Conservation (phyloP, 2,329 filamentous ascomycete species). For the Colletotrichum sp. region DNA sequence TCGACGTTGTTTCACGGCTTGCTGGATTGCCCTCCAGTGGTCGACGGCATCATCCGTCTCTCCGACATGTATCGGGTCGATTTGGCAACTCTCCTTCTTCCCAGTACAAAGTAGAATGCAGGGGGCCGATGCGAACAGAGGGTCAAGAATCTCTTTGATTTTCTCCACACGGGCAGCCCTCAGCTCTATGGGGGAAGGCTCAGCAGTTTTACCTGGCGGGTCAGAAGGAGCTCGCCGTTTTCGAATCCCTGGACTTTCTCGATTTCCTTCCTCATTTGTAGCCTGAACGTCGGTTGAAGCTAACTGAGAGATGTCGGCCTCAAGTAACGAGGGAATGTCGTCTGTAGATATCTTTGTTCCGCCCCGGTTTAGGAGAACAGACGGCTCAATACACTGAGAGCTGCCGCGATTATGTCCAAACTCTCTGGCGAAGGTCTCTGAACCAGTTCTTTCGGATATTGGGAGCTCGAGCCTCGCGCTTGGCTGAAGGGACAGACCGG, state of each 20-base stretch:
- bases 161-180: neutral
- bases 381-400: accelerated
- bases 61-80: neutral
- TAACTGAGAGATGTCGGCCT: too few relatives aligned
- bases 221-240: neutral
- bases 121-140: neutral
- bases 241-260: neutral
- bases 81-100: accelerated
- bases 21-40: neutral
- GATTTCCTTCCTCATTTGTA: neutral
- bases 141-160: neutral
- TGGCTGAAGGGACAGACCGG: neutral
- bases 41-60: neutral
- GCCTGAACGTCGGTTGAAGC: too few relatives aligned
- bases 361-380: neutral
- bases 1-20: neutral
- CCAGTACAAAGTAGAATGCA: neutral
- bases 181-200: neutral
- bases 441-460: accelerated
- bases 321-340: neutral
- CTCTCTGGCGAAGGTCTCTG: neutral
- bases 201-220: neutral
- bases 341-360: neutral
- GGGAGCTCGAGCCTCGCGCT: neutral
- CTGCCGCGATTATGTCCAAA: neutral